Percentiles rank a stretch among this genome's conserved stretches.
Evolutionary conservation across 2,329 filamentous ascomycete species (phyloP).

Genomic region (Pyrenophora tritici-repentis): DNA sequence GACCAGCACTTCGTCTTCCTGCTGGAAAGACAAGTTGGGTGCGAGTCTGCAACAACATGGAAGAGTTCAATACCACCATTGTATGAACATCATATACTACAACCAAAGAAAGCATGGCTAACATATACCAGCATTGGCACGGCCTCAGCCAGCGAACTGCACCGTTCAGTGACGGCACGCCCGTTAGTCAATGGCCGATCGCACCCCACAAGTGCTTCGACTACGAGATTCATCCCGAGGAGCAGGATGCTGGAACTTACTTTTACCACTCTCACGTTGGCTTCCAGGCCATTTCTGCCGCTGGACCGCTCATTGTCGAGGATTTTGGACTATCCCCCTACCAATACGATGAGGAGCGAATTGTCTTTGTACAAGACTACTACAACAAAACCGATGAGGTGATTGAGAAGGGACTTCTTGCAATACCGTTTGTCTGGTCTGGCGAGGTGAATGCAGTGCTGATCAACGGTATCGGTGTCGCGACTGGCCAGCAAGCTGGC

Average conservation of each 20-base stretch:
- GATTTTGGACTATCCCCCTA: slow-evolving; percentile 57
- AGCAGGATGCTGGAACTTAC: slow-evolving; percentile 64
- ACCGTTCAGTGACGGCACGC: slow-evolving; percentile 68
- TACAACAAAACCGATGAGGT: slow-evolving; percentile 59
- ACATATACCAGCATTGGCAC: slow-evolving; percentile 64
- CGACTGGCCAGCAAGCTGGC: slow-evolving; percentile 44
- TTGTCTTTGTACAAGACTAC: slow-evolving; percentile 62
- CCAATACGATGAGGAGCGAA: slow-evolving; percentile 65
- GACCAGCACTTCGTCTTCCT: slow-evolving; percentile 54
- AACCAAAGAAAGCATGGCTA: not conserved
- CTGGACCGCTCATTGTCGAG: slow-evolving; percentile 64
- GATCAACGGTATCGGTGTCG: slow-evolving; percentile 61
- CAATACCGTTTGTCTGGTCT: slow-evolving; percentile 60
- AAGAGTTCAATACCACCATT: slow-evolving; percentile 61
- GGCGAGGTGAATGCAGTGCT: slow-evolving; percentile 64
- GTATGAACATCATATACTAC: slow-evolving; percentile 34
- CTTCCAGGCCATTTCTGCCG: slow-evolving; percentile 64
- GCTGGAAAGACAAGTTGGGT: slow-evolving; percentile 59
- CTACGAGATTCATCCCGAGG: slow-evolving; percentile 63
- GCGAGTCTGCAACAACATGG: slow-evolving; percentile 64
- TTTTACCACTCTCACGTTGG: slow-evolving; percentile 72
- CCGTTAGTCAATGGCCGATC: slow-evolving; percentile 70
- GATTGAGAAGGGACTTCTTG: slow-evolving; percentile 58
- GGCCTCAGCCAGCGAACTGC: slow-evolving; percentile 64
- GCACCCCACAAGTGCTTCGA: slow-evolving; percentile 67